These are phyloP conservation scores for Aspergillus ustus DNA, from an alignment of 2,329 filamentous ascomycete species.

Conservation along the genomic window DNA sequence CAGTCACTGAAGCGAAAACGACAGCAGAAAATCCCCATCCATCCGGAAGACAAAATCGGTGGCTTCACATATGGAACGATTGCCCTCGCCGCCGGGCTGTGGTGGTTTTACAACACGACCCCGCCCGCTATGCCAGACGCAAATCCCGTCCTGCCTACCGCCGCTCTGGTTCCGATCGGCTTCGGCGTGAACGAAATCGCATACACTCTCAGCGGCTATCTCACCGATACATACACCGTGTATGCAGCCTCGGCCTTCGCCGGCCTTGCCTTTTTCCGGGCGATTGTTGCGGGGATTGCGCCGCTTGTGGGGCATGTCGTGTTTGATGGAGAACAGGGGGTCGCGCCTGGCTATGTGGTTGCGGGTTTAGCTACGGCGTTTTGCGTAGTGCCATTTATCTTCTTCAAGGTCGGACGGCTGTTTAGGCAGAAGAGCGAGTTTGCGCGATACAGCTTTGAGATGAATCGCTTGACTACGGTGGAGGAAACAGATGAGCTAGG, in stretches of 20 bases:
- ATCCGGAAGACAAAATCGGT: conserved; percentile 25
- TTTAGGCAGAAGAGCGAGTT: conserved; percentile 22
- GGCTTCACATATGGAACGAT: conserved; percentile 22
- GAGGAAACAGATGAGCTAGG: not conserved
- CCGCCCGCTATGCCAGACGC: not conserved
- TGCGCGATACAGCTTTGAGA: conserved; percentile 36
- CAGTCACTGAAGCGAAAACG: not conserved
- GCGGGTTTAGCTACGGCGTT: conserved; percentile 24
- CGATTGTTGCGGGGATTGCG: conserved; percentile 17
- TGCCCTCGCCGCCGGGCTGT: conserved; percentile 12
- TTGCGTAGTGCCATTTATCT: conserved; percentile 19
- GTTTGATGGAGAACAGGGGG: conserved; percentile 14
- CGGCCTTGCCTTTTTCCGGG: conserved; percentile 15
- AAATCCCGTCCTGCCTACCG: conserved; percentile 6
- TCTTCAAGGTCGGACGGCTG: conserved; percentile 17
- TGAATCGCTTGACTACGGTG: not conserved
- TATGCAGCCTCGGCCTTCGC: conserved; percentile 25
- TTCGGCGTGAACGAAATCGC: conserved; percentile 20
- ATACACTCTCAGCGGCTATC: conserved; percentile 19
- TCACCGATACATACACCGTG: conserved; percentile 25
- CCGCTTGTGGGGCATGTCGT: conserved; percentile 18
- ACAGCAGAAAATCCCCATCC: conserved; percentile 4
- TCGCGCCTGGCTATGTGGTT: conserved; percentile 18
- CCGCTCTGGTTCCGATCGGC: conserved; percentile 17
- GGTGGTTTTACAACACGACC: conserved; percentile 10